Evolutionary conservation across 352 stramenopile species (phyloP).

Genomic region (Blastocystis sp.): DNA sequence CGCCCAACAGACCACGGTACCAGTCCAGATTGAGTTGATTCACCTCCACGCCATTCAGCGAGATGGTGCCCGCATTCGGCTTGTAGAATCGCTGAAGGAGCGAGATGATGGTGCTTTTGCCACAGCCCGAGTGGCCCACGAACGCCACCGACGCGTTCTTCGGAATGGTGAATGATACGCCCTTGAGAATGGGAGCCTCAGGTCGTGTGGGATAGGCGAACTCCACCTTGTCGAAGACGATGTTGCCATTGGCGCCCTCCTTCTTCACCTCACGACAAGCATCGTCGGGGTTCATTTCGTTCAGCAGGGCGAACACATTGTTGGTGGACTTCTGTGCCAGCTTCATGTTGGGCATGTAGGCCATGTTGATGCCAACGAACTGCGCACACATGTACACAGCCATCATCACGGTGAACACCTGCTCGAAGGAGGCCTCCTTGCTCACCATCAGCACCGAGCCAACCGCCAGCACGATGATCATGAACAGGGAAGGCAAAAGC

Average conservation of each 20-base stretch:
- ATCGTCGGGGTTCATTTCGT: constrained; percentile 45
- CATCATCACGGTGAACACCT: constrained; percentile 42
- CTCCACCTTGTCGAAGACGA: constrained; percentile 81
- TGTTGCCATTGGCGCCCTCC: constrained; percentile 70
- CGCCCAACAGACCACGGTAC: no score
- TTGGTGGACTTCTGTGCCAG: constrained; percentile 36
- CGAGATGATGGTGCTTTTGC: constrained; percentile 81
- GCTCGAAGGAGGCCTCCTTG: not conserved
- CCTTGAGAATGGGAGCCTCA: no score
- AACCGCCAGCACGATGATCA: not conserved
- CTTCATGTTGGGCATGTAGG: constrained; percentile 44
- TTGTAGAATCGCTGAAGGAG: constrained; percentile 72
- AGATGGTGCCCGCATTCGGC: no score
- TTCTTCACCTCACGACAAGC: constrained; percentile 6
- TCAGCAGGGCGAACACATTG: no score
- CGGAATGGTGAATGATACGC: no score
- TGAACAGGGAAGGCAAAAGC: constrained; percentile 22
- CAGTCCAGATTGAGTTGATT: no score
- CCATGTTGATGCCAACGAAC: constrained; percentile 61
- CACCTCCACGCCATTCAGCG: no score
- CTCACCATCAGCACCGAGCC: not conserved
- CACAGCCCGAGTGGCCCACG: constrained; percentile 70
- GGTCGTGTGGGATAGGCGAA: constrained; percentile 83
- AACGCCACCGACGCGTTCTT: no score
- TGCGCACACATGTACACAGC: constrained; percentile 41